phyloP scores from a whole-genome alignment of 2,329 filamentous ascomycete species.

The Cryphonectria parasitica region DNA sequence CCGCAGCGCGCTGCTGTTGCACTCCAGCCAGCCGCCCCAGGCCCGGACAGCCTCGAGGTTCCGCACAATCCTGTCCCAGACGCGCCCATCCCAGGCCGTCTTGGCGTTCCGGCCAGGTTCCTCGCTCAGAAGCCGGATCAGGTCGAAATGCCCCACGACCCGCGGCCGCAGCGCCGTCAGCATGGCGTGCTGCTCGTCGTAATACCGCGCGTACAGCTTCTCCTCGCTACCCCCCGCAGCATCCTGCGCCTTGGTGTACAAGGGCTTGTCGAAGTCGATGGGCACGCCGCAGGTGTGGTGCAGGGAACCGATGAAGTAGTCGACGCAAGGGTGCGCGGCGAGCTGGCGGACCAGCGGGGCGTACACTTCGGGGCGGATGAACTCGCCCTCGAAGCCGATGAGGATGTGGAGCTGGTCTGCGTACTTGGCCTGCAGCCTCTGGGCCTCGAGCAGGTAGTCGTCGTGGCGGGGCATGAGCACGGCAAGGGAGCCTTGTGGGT shows the following conservation, averaged over 20 bases:
- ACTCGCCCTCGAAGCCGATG: constrained; percentile 92
- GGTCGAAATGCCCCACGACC: constrained; percentile 92
- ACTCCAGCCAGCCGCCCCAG: constrained; percentile 84
- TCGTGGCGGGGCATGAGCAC: constrained; percentile 61
- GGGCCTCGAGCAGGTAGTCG: constrained; percentile 76
- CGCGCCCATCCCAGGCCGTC: constrained; percentile 51
- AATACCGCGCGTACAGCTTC: constrained; percentile 79
- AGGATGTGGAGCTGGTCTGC: constrained; percentile 73
- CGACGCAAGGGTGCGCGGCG: constrained; percentile 65
- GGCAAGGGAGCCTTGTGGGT: constrained; percentile 53
- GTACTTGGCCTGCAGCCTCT: constrained; percentile 73
- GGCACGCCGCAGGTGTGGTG: constrained; percentile 87
- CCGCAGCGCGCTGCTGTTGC: constrained; percentile 84
- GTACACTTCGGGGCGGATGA: constrained; percentile 72
- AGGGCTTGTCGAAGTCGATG: constrained; percentile 79
- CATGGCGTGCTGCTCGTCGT: constrained; percentile 86
- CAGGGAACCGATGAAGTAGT: constrained; percentile 91
- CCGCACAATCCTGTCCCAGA: constrained; percentile 75
- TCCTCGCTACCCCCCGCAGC: constrained; percentile 61
- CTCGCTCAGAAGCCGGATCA: constrained; percentile 79
- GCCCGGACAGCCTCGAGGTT: constrained; percentile 73
- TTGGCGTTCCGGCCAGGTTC: constrained; percentile 66
- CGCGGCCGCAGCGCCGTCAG: constrained; percentile 70
- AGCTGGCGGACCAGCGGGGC: constrained; percentile 60
- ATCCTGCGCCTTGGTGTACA: constrained; percentile 64